Conservation (phyloP, 139 green algal genomes). For the Helicosporidium sp. region DNA sequence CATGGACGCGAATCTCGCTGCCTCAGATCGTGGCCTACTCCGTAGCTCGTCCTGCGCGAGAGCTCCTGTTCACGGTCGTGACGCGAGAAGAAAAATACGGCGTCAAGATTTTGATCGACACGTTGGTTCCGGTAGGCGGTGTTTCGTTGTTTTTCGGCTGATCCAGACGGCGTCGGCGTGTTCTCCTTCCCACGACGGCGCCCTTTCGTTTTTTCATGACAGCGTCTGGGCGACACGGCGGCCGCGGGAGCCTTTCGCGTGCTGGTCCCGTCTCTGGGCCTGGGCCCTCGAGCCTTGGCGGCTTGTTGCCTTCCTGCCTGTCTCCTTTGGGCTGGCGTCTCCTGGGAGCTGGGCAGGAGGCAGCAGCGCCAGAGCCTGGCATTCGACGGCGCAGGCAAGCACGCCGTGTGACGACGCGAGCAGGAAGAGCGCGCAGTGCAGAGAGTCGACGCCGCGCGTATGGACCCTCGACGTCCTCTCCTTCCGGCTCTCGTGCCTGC, state of each 20-base stretch:
- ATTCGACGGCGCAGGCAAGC: no score
- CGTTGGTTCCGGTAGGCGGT: conserved; percentile 15
- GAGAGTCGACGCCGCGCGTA: no score
- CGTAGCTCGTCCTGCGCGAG: conserved; percentile 36
- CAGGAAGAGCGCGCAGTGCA: no score
- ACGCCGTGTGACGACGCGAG: no score
- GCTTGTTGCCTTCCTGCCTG: conserved; percentile 19
- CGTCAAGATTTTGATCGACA: conserved; percentile 43
- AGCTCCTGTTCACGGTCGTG: conserved; percentile 64
- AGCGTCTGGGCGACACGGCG: conserved; percentile 25
- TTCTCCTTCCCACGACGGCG: no score
- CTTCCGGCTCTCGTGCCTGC: no score
- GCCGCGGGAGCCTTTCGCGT: conserved; percentile 21
- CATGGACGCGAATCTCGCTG: no score
- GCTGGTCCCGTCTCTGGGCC: conserved; percentile 3
- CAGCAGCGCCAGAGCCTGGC: no score
- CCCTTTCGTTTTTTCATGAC: no score
- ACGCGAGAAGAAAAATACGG: conserved; percentile 53
- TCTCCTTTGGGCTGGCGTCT: conserved; percentile 5
- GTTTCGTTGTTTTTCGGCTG: no score
- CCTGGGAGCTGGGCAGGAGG: conserved; percentile 6
- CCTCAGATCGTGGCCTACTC: conserved; percentile 30
- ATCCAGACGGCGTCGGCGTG: no score
- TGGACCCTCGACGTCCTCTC: no score
- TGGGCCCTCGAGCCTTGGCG: conserved; percentile 23